Evolutionary conservation across 169 alveolate genomes (phyloP).

Genomic region (Plasmodium cynomolgi): DNA sequence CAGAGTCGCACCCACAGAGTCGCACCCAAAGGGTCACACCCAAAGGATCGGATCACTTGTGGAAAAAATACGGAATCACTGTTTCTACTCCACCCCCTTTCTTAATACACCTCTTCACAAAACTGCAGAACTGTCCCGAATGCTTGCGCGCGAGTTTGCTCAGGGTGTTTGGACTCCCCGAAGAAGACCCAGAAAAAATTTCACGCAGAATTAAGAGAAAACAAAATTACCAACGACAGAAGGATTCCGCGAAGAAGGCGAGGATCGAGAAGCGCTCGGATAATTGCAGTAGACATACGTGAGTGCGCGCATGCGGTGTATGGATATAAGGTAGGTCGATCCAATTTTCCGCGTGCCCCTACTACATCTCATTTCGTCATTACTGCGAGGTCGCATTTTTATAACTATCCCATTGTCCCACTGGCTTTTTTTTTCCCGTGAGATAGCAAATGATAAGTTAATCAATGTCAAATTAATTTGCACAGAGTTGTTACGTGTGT

Average conservation of each 20-base stretch:
- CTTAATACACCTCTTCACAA: background rate
- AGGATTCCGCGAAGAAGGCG: conserved; percentile 10
- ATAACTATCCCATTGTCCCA: background rate
- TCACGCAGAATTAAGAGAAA: conserved; percentile 34
- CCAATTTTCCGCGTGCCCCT: background rate
- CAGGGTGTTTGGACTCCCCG: background rate
- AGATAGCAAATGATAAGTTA: background rate
- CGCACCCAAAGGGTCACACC: background rate
- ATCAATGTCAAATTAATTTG: background rate
- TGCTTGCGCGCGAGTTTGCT: background rate
- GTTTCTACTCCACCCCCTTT: background rate
- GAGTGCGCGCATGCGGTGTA: background rate
- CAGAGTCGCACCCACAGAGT: background rate
- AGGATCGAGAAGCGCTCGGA: background rate
- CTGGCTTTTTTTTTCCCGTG: background rate
- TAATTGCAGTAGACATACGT: background rate
- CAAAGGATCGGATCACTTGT: background rate
- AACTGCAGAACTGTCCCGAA: background rate
- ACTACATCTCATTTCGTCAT: background rate
- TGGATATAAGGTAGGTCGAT: background rate
- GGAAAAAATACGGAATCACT: background rate
- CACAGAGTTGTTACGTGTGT: background rate
- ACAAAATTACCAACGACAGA: background rate
- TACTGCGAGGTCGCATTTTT: background rate
- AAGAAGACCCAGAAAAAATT: conserved; percentile 16